phyloP scores from a whole-genome alignment of 1,284 basidiomycete genomes.

The Ganoderma lingzhi region DNA sequence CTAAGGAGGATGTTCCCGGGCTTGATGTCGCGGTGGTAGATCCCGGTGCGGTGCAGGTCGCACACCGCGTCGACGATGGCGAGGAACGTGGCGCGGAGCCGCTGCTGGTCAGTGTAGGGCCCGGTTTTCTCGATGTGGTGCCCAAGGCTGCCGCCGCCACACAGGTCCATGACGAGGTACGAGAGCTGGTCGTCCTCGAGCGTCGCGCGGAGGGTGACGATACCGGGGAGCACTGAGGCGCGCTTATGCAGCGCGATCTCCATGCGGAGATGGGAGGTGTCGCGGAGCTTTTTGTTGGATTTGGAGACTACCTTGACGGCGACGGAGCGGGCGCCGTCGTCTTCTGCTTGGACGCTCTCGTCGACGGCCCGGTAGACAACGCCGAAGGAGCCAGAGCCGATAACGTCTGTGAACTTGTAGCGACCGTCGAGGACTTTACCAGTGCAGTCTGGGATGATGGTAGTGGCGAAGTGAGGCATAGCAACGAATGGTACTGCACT shows the following conservation, averaged over 20 bases:
- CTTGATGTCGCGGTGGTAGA: slow-evolving; percentile 77
- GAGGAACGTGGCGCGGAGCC: slow-evolving; percentile 58
- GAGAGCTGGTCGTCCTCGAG: slow-evolving; percentile 58
- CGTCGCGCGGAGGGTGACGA: slow-evolving; percentile 65
- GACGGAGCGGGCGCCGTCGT: slow-evolving; percentile 49
- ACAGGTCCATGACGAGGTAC: slow-evolving; percentile 69
- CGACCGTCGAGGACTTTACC: slow-evolving; percentile 36
- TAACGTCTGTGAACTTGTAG: slow-evolving; percentile 49
- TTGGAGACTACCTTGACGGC: slow-evolving; percentile 35
- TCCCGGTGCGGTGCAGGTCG: slow-evolving; percentile 61
- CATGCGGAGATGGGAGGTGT: slow-evolving; percentile 19
- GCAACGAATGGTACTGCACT: neutral
- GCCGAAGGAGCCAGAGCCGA: slow-evolving; percentile 18
- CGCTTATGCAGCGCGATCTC: slow-evolving; percentile 54
- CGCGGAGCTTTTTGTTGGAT: slow-evolving; percentile 21
- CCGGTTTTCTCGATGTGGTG: slow-evolving; percentile 59
- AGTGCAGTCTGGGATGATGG: slow-evolving; percentile 31
- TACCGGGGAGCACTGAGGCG: slow-evolving; percentile 59
- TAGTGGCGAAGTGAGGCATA: slow-evolving; percentile 12
- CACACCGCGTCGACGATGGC: slow-evolving; percentile 69
- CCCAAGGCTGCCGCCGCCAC: slow-evolving; percentile 68
- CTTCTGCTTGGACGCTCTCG: slow-evolving; percentile 65
- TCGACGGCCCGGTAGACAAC: slow-evolving; percentile 41
- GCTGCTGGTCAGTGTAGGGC: slow-evolving; percentile 54
- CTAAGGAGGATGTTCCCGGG: slow-evolving; percentile 75